Base-by-base conservation (phyloP, 2,329 filamentous ascomycete species). In the Pestalotiopsis sp. region DNA sequence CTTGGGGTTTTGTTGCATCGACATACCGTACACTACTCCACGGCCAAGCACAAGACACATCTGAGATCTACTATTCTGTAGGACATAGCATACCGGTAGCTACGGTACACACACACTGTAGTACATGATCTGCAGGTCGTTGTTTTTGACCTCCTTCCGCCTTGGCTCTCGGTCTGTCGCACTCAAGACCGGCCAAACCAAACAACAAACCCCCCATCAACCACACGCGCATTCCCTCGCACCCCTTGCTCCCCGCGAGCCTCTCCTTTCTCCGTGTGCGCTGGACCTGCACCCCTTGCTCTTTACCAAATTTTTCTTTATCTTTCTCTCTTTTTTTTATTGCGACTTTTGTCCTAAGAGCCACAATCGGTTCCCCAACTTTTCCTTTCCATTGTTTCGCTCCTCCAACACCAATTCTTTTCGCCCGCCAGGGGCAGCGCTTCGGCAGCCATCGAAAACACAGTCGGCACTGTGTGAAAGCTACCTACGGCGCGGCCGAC, bases 401-500 rank as follows among this genome's bases (percentile, higher is more conserved):
- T 9, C 14, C 9, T 52, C 20, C 45, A 52, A 20, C 6, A 52
- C 17, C n/a, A 9, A 17, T 7, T 4, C 31, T 20, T 52, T 17
- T 7, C 45, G 17, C 45, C 14, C 17, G 20, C 17, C 20, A 52
- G 45, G 45, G 45, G 45, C 45, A 52, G 11, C 45, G 45, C 45
- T 52, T 20, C 45, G n/a, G 45, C 45, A 9, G 45, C 45, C 45
- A 52, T 9, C 6, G 11, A 9, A 9, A 23, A 23, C 45, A 52
- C 31, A 52, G 45, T 52, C 20, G 17, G 17, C 45, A 52, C 45
- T 39, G 27, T 62, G n/a, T 20, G 20, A 62, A 36, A 59, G 57
- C 57, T 36, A 59, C 57, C 31, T n/a, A 12, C 27, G 25, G 36
- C 59, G 59, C 59, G 59, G 59, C 59, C 59, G 59, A 62, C 27